These are phyloP conservation scores for Fistulifera solaris DNA, from an alignment of 108 stramenopile species.

Conservation along the genomic window DNA sequence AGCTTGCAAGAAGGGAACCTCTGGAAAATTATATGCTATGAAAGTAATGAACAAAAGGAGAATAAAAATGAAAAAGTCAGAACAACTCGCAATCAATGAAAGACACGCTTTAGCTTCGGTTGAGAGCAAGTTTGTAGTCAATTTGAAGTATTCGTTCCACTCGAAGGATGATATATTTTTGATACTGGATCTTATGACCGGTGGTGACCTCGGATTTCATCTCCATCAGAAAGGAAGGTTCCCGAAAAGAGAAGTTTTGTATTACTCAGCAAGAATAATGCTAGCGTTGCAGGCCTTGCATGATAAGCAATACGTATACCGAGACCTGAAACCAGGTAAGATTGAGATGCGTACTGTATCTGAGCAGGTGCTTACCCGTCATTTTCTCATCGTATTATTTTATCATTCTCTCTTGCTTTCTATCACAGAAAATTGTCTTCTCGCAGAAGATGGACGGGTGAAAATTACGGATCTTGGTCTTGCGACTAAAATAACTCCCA, in stretches of 20 bases:
- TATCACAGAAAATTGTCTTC: slow-evolving; percentile 78
- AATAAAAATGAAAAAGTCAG: slow-evolving; percentile 89
- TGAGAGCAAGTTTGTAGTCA: slow-evolving; percentile 90
- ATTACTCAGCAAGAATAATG: slow-evolving; percentile 88
- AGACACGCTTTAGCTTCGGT: slow-evolving; percentile 73
- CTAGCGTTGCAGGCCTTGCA: slow-evolving; percentile 87
- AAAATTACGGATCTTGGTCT: slow-evolving; percentile 90
- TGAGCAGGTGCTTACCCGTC: no score
- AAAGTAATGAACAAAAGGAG: slow-evolving; percentile 96
- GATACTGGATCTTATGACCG: slow-evolving; percentile 95
- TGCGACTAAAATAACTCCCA: slow-evolving; percentile 79
- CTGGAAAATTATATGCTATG: slow-evolving; percentile 95
- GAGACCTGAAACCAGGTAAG: slow-evolving; percentile 75
- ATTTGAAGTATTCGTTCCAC: slow-evolving; percentile 92
- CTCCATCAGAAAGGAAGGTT: slow-evolving; percentile 72
- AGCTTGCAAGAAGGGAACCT: slow-evolving; percentile 90
- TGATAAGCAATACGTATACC: slow-evolving; percentile 79
- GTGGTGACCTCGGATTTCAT: slow-evolving; percentile 86
- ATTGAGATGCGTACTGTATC: no score
- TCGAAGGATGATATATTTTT: slow-evolving; percentile 83
- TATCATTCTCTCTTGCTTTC: no score
- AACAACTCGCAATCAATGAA: slow-evolving; percentile 85
- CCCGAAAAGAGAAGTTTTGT: slow-evolving; percentile 60
- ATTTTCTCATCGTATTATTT: no score
- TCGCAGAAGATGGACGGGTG: slow-evolving; percentile 84